These are phyloP conservation scores for Cystobasidium tubakii DNA, from an alignment of 768 basidiomycete genomes.

Conservation along the genomic window DNA sequence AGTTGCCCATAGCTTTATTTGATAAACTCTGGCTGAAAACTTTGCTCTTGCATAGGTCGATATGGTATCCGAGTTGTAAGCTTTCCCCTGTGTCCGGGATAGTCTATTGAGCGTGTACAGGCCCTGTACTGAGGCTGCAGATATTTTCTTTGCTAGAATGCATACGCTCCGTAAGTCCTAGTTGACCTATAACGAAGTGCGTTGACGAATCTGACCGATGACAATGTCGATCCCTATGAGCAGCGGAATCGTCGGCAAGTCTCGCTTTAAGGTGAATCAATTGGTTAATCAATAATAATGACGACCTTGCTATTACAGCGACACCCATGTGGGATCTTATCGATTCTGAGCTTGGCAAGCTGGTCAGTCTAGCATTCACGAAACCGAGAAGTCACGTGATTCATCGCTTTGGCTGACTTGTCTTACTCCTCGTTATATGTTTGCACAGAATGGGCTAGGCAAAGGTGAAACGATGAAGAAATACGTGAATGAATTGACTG, in stretches of 20 bases:
- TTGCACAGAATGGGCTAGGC: background rate
- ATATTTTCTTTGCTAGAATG: background rate
- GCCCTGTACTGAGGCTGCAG: no score
- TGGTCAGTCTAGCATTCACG: background rate
- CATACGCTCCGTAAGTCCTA: slow-evolving; percentile 35
- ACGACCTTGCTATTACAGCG: background rate
- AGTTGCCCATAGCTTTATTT: background rate
- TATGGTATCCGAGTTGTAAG: slow-evolving; percentile 33
- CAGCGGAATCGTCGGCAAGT: slow-evolving; percentile 32
- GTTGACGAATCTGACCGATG: no score
- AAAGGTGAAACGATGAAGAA: slow-evolving; percentile 27
- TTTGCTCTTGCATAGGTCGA: background rate
- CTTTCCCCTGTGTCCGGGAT: background rate
- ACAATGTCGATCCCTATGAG: no score
- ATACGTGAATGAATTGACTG: slow-evolving; percentile 25
- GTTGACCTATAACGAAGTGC: no score
- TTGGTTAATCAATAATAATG: background rate
- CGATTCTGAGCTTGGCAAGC: slow-evolving; percentile 35
- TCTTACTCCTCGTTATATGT: background rate
- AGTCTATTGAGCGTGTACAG: no score
- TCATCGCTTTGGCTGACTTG: no score
- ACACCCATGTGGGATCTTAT: slow-evolving; percentile 38
- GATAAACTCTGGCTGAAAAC: background rate
- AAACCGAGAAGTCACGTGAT: no score
- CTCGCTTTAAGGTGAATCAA: background rate